Base-by-base conservation (phyloP, 306 rosid species). In the Dalbergia cultrata region DNA sequence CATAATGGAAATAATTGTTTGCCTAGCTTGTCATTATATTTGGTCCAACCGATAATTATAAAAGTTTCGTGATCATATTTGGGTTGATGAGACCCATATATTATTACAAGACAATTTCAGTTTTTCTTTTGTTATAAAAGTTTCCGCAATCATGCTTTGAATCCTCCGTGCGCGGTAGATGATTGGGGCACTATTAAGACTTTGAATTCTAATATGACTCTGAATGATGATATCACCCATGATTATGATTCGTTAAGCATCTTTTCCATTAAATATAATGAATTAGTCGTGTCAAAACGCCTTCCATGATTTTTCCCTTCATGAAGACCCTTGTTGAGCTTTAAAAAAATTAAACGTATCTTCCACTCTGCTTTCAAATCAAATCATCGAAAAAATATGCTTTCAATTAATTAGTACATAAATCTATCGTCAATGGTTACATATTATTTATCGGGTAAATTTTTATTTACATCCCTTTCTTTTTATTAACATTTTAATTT, bases 261-360 rank as follows among this genome's bases (percentile, higher is more conserved):
- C 72, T 62, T 75, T 37, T 33, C 17, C 62, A 17, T 10, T 62
- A 62, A 62, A 75, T 67, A 43, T 47, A n/a, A 17, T 45, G 62
- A 47, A 31, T 18, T 45, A n/a, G 33, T 75, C 71, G 17, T 62
- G 34, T 63, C 56, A 19, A 65, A 75, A 81, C 31, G 19, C 70
- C 72, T 65, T 47, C 52, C 60, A 53, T 64, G 50, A 72, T 50
- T 67, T 72, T 54, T 64, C 50, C 74, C 74, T 64, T 80, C 80
- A 73, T 73, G 75, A 80, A 75, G 9, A 80, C 64, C 84, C 74
- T 22, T 58, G n/a, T 10, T 31, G 13, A 43, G 70, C 41, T 64
- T 33, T 74, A 65, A 74, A 47, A 73, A 54, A 13, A 26, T 41
- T 37, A 43, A 59, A 43, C 68, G 19, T 53, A 26, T 2, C 31